Conservation (phyloP, 495 filamentous ascomycete species). For the Penicillium pulvis region DNA sequence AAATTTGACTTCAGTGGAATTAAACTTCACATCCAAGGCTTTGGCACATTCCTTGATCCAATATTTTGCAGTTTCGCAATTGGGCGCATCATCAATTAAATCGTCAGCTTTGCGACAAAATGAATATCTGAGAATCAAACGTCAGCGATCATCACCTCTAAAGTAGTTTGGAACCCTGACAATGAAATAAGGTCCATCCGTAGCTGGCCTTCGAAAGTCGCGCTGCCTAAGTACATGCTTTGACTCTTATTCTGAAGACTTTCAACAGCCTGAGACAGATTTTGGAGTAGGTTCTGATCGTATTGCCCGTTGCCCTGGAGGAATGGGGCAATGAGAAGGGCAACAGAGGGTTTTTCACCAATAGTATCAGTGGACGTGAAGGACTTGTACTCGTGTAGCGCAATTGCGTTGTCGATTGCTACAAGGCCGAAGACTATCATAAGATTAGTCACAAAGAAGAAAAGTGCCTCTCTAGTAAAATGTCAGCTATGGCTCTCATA, state of each 20-base stretch:
- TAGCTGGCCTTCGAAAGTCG: slow-evolving; percentile 61
- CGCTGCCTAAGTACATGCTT: slow-evolving; percentile 69
- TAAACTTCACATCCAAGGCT: slow-evolving; percentile 5
- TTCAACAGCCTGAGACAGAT: slow-evolving; percentile 54
- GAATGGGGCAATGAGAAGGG: no score
- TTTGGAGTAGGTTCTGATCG: slow-evolving; percentile 34
- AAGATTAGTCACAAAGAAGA: slow-evolving; percentile 66
- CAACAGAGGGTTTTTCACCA: background rate
- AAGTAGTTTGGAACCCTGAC: slow-evolving; percentile 27
- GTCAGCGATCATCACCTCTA: background rate
- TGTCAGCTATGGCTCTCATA: background rate
- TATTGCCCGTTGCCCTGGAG: background rate
- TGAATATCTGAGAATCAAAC: slow-evolving; percentile 50
- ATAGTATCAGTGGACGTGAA: background rate
- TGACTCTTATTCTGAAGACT: slow-evolving; percentile 61
- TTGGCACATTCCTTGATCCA: slow-evolving; percentile 12
- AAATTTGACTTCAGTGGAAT: slow-evolving; percentile 3
- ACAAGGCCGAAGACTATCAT: slow-evolving; percentile 66
- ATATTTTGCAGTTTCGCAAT: slow-evolving; percentile 17
- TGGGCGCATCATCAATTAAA: slow-evolving; percentile 60
- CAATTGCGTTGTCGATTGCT: slow-evolving; percentile 63
- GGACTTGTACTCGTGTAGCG: slow-evolving; percentile 46
- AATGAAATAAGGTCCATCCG: slow-evolving; percentile 66
- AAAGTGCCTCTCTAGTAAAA: slow-evolving; percentile 45
- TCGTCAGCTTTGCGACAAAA: slow-evolving; percentile 73